Evolutionary conservation across 2,329 filamentous ascomycete genomes (phyloP), one percentile per base, ranked within the genome.

Genomic region (Pestalotiopsis sp.): DNA sequence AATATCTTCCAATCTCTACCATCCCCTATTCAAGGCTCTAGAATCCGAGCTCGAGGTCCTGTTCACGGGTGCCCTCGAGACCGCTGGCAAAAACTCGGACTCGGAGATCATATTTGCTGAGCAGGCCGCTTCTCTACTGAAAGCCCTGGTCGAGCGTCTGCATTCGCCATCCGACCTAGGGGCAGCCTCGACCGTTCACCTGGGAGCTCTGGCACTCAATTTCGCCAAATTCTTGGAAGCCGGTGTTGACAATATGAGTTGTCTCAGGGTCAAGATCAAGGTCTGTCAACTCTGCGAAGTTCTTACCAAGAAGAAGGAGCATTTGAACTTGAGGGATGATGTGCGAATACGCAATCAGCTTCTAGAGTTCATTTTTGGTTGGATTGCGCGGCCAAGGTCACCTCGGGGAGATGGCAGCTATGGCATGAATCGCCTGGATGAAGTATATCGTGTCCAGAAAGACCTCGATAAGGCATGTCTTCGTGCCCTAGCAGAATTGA

Each of bases 281-380:
- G 88, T 91, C 56, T 92, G 90, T 73, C 89, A 92, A 72, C 78
- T 92, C 7, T 91, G 87, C 69, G 90, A 92, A 72, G 86, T 86
- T 3, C 86, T 92, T 41, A 90, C 87, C 13, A 87, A 86, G 76
- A 86, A 90, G 72, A 92, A 91, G 73, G 90, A 92, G 73, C 86
- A 92, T 65, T 80, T 92, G 57, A 92, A 91, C 72, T 80, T 92
- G 12, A 85, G 90, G 65, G 90, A 92, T 72, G 90, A 92, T 75
- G 88, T 92, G 52, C 86, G 89, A 36, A 90, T 91, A 73, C 83
- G 90, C 66, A 92, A 92, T 71, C 90, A 92, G 73, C 81, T 92
- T 14, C 81, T 92, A 12, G 90, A 92, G 75, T 89, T 89, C 68
- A 88, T 92, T 45, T 91, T 91, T 70, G 85, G 88, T 69, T 92